Base-by-base conservation (phyloP, 371 early-diverging fungal genomes). In the Basidiobolus meristosporus region DNA sequence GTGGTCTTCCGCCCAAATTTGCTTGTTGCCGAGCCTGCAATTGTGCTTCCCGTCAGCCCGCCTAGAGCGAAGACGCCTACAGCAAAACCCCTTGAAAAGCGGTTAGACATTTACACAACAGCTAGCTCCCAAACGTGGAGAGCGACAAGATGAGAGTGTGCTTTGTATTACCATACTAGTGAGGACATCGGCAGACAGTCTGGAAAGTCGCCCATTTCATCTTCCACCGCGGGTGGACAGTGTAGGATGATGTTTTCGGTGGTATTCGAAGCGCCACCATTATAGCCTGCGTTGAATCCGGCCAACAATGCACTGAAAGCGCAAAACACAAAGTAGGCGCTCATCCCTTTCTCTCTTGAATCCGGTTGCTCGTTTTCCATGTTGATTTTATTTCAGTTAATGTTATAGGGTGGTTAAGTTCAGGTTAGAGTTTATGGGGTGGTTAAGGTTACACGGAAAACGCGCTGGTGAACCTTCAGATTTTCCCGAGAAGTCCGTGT, bases 1-100 rank as follows among this genome's bases (percentile, higher is more conserved):
- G 76, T 53, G 1, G 62, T 63, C 42, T 76, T 66, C 41, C 87
- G 75, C 28, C 86, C 86, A 44, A 70, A 58, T 17, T 50, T 45
- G 39, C 68, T 54, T 28, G 71, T 57, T 18, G 78, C 51, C 4
- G 50, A 55, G 11, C 75, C 72, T 22, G 70, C 69, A 11, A 43
- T 15, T 21, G 82, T 52, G 7, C 76, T 82, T 43, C 84, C 87
- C 2, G 69, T 21, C 19, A 81, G 50, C 17, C 86, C 90, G 40
- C 86, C 84, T 4, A 81, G 49, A 28, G 74, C 68, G 43, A 70
- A 73, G 49, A 71, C 57, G 19, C 76, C 74, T 31, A 74, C 70
- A 1, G 72, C 70, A 35, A 73, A 53, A n/a, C n/a, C n/a, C n/a
- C n/a, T n/a, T n/a, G n/a, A n/a, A n/a, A n/a, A n/a, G n/a, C n/a